phyloP scores from a whole-genome alignment of 2,329 filamentous ascomycete species.

The Diaporthe sp. region DNA sequence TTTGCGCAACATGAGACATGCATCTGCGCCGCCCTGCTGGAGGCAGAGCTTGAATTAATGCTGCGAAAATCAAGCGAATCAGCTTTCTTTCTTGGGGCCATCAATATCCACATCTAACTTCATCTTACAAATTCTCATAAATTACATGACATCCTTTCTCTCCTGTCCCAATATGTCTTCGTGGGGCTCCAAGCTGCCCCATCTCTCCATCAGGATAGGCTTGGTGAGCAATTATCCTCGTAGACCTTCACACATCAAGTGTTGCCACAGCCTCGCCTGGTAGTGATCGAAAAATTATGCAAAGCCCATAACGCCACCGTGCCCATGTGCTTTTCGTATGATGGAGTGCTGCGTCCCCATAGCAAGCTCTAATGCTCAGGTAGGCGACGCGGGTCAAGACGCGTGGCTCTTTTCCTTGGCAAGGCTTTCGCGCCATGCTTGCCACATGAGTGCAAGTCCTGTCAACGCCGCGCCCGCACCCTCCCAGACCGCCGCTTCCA shows the following conservation, averaged over 20 bases:
- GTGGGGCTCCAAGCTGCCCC: neutral
- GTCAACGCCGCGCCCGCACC: slow-evolving; percentile 46
- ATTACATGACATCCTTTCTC: too few relatives aligned
- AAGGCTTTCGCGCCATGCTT: slow-evolving; percentile 10
- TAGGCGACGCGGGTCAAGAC: slow-evolving; percentile 5
- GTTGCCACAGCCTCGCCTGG: neutral
- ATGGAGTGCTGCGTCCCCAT: neutral
- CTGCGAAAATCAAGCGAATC: too few relatives aligned
- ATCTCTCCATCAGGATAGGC: neutral
- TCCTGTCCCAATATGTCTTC: too few relatives aligned
- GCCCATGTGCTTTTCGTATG: neutral
- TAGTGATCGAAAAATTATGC: neutral
- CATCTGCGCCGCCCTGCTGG: too few relatives aligned
- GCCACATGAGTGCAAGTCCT: slow-evolving; percentile 32
- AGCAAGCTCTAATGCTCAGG: slow-evolving; percentile 1
- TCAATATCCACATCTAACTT: too few relatives aligned
- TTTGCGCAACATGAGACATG: too few relatives aligned
- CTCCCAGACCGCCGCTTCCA: slow-evolving; percentile 48
- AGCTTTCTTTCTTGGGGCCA: too few relatives aligned
- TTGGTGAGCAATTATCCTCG: neutral
- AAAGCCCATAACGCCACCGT: slow-evolving; percentile 8
- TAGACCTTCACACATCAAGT: neutral
- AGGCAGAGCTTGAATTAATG: too few relatives aligned
- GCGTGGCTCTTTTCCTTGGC: slow-evolving; percentile 15
- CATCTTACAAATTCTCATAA: too few relatives aligned